Base-by-base conservation (phyloP, 805 yeast species). In the Saccharomycopsis malanga region DNA sequence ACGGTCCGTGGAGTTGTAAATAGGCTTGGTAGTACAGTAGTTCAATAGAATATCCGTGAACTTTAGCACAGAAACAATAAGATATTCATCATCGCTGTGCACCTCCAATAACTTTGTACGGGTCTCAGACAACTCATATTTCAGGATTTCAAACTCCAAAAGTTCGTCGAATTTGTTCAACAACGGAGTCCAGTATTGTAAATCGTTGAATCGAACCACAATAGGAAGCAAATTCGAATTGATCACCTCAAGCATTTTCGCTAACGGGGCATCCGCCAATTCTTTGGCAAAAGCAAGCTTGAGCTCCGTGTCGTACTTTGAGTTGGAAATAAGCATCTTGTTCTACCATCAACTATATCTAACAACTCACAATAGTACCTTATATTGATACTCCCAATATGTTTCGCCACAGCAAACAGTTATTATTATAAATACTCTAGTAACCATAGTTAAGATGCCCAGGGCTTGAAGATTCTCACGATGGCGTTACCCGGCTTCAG, bases 151-250 rank as follows among this genome's bases (percentile, higher is more conserved):
- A 3, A 57, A 56, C 44, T 79, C 83, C 45, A 86, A 65, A 4
- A 86, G 71, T 10, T 68, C 72, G 59, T 89, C 96, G 58, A 89
- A 77, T 56, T 81, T 70, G 61, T 87, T 83, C 56, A 91, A 67
- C 1, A 86, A 77, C 0, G 82, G 74, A 24, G 85, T 75, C 93
- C 95, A 89, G 50, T 80, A 81, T 51, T 73, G 73, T 29, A 91
- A 63, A 55, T 86, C 44, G 18, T 34, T 27, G 23, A 48, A 48
- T 4, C 42, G 34, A 21, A 36, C 17, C n/a, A 49, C 39, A 7
- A 49, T 38, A 17, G 46, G 37, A 6, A 42, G 29, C n/a, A 44
- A 25, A 17, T 56, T 50, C 74, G 67, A 2, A 52, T 52, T 58
- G 44, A 79, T 58, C 36, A 63, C 57, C 3, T 52, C 49, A 1